Conservation (phyloP, 495 filamentous ascomycete genomes). For the Echria macrotheca region DNA sequence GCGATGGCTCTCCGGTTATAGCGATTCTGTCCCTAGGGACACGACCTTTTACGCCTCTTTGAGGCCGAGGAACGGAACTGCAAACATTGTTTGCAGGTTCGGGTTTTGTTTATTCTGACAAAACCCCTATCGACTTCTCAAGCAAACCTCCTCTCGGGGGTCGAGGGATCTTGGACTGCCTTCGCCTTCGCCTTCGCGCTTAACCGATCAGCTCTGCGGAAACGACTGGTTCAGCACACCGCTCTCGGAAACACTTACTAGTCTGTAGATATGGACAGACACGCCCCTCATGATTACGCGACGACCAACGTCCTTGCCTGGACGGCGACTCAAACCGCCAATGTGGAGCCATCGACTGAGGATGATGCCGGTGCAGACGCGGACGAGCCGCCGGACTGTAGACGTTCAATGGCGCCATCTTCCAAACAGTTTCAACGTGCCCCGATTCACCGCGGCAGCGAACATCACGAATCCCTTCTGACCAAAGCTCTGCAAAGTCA, state of each 20-base stretch:
- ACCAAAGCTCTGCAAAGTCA: slow-evolving; percentile 70
- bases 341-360: slow-evolving; percentile 38
- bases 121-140: background rate
- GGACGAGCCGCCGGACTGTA: slow-evolving; percentile 31
- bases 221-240: no score
- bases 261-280: slow-evolving; percentile 38
- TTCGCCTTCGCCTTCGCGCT: no score
- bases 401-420: slow-evolving; percentile 9
- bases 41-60: slow-evolving; percentile 28
- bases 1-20: slow-evolving; percentile 46
- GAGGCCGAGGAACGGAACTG: slow-evolving; percentile 17
- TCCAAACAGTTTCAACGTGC: slow-evolving; percentile 37
- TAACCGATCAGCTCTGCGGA: no score
- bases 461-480: slow-evolving; percentile 67
- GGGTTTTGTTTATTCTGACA: background rate
- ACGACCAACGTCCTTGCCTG: slow-evolving; percentile 39
- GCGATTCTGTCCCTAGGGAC: slow-evolving; percentile 54
- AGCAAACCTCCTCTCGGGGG: no score
- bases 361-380: slow-evolving; percentile 31
- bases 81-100: background rate
- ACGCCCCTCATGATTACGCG: slow-evolving; percentile 32
- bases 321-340: slow-evolving; percentile 34
- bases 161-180: no score
- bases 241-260: no score
- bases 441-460: slow-evolving; percentile 34